Conservation (phyloP, 1,284 basidiomycete genomes). For the Fomitopsis pinicola region DNA sequence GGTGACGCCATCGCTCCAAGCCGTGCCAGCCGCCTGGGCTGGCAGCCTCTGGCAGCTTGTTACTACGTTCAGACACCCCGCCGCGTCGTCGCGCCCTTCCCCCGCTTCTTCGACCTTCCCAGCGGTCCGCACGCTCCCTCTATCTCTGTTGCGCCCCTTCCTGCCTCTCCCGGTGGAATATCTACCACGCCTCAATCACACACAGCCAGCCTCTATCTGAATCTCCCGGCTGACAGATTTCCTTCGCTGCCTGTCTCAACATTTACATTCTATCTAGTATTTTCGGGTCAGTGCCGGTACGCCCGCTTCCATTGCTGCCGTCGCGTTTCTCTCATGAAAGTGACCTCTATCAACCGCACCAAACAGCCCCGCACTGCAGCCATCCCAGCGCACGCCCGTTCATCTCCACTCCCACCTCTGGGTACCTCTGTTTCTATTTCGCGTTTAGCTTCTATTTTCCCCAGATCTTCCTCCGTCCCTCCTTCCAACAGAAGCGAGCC, state of each 20-base stretch:
- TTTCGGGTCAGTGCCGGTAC: neutral
- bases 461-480: neutral
- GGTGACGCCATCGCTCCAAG: neutral
- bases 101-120: neutral
- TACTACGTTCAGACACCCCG: neutral
- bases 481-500: neutral
- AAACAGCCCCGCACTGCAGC: constrained; percentile 4
- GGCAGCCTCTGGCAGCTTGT: neutral
- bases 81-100: neutral
- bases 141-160: neutral
- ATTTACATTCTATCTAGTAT: neutral
- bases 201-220: neutral
- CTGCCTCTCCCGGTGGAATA: neutral
- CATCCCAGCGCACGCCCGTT: neutral
- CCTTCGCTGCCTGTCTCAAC: neutral
- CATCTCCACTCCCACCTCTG: neutral
- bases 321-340: constrained; percentile 3
- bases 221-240: neutral
- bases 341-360: constrained; percentile 4
- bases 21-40: constrained; percentile 4
- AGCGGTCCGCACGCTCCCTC: neutral
- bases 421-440: neutral
- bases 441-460: neutral
- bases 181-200: constrained; percentile 2
- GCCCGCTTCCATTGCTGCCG: constrained; percentile 1